A percentile compares a stretch with the other conserved stretches of the same genome.
Conservation (phyloP, 2,329 filamentous ascomycete species). For the Byssoonygena ceratinophila region DNA sequence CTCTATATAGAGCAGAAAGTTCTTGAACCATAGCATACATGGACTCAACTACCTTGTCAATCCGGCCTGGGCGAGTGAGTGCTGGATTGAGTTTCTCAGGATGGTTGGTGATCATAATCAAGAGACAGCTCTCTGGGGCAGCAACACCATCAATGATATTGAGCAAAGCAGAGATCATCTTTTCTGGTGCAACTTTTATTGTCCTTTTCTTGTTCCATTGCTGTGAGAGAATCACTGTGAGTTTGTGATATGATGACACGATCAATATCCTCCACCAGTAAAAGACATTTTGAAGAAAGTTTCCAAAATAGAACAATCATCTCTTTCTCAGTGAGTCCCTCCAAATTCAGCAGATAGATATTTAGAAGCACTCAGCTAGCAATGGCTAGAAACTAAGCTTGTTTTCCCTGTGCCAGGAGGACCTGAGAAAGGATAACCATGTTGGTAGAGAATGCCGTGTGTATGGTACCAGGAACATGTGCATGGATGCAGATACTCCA, state of each 20-base stretch:
- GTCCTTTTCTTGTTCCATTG: neutral
- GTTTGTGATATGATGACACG: neutral
- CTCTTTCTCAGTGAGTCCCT: neutral
- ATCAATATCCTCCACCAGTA: neutral
- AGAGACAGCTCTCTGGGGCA: conserved; percentile 56
- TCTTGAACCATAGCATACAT: conserved; percentile 30
- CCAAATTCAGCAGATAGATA: conserved; percentile 49
- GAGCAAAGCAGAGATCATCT: conserved; percentile 43
- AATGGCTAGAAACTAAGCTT: conserved; percentile 55
- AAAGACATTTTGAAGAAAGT: neutral
- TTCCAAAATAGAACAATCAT: neutral
- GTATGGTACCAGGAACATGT: conserved; percentile 18
- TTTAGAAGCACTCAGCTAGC: conserved; percentile 57
- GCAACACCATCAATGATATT: conserved; percentile 63
- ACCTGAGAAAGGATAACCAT: conserved; percentile 69
- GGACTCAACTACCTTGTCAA: conserved; percentile 43
- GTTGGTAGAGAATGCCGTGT: conserved; percentile 56
- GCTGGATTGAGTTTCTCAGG: conserved; percentile 55
- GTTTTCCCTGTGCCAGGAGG: conserved; percentile 67
- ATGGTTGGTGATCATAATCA: conserved; percentile 65
- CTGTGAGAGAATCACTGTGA: neutral
- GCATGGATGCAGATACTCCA: conserved; percentile 7
- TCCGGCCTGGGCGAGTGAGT: conserved; percentile 54
- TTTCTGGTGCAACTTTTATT: neutral
- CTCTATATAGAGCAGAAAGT: neutral